phyloP scores from a whole-genome alignment of 1,284 basidiomycete species.

The Lentinus polychrous region DNA sequence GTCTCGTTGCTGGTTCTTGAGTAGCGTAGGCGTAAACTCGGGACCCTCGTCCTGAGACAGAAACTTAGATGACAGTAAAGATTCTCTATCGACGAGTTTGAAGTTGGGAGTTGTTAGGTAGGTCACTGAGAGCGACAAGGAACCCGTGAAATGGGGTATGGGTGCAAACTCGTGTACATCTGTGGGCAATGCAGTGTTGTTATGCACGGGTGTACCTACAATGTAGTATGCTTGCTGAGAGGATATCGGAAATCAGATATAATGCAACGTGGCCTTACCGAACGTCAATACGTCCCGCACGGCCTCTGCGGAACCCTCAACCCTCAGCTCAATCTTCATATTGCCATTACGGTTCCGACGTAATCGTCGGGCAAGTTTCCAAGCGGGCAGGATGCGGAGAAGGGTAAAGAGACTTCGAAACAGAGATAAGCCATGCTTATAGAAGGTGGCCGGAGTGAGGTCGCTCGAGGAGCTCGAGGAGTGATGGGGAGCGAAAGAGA shows the following conservation, averaged over 20 bases:
- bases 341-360: slow-evolving; percentile 39
- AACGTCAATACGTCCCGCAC: slow-evolving; percentile 31
- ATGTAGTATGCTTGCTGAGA: slow-evolving; percentile 5
- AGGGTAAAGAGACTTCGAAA: slow-evolving; percentile 71
- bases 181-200: slow-evolving; percentile 37
- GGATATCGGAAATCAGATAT: slow-evolving; percentile 13
- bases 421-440: slow-evolving; percentile 75
- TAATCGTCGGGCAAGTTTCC: slow-evolving; percentile 61
- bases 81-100: slow-evolving; percentile 67
- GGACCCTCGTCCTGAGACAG: slow-evolving; percentile 52
- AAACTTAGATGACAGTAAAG: slow-evolving; percentile 64
- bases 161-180: slow-evolving; percentile 51
- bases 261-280: slow-evolving; percentile 24
- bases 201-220: slow-evolving; percentile 34
- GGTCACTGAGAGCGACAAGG: slow-evolving; percentile 49
- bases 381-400: slow-evolving; percentile 63
- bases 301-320: slow-evolving; percentile 30
- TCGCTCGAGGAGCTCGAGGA: slow-evolving; percentile 33
- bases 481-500: slow-evolving; percentile 39
- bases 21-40: slow-evolving; percentile 57
- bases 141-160: slow-evolving; percentile 62
- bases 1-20: slow-evolving; percentile 45
- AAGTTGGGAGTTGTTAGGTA: slow-evolving; percentile 65
- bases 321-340: slow-evolving; percentile 47
- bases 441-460: slow-evolving; percentile 65